Conservation (phyloP, 2,329 filamentous ascomycete genomes). For the Periglandula ipomoeae region DNA sequence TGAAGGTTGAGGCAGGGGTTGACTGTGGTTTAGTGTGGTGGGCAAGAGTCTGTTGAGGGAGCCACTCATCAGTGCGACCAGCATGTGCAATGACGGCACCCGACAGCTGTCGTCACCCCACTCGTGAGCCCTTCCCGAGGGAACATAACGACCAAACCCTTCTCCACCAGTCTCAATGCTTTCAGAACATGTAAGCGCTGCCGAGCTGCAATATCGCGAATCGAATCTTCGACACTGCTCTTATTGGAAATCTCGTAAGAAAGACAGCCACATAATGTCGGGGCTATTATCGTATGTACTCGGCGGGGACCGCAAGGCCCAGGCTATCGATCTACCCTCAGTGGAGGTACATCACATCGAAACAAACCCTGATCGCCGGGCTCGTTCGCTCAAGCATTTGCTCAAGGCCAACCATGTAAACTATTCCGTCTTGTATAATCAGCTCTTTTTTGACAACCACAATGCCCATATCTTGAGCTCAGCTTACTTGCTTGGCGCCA, state of each 20-base stretch:
- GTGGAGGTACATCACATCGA: conserved; percentile 74
- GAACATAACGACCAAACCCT: too few relatives aligned
- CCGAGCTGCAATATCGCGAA: too few relatives aligned
- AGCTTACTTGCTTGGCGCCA: conserved; percentile 76
- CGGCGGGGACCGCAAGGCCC: conserved; percentile 15
- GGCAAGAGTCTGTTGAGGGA: too few relatives aligned
- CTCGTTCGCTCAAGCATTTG: conserved; percentile 80
- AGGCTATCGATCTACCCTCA: conserved; percentile 49
- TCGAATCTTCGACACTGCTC: conserved; percentile 8
- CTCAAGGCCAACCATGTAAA: conserved; percentile 88
- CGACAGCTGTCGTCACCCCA: too few relatives aligned
- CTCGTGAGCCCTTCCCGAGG: too few relatives aligned
- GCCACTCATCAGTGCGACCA: too few relatives aligned
- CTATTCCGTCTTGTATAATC: conserved; percentile 71
- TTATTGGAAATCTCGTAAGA: background rate
- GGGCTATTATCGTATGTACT: conserved; percentile 26
- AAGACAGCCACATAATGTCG: conserved; percentile 18
- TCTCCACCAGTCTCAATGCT: conserved; percentile 1
- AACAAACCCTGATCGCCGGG: conserved; percentile 66
- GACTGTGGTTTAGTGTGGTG: background rate
- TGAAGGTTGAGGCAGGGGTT: background rate
- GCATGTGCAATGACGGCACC: background rate
- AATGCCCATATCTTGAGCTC: conserved; percentile 73
- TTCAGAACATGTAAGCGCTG: conserved; percentile 13
- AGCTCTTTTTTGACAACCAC: conserved; percentile 73